Percentiles rank a stretch among this genome's conserved stretches.
phyloP scores from a whole-genome alignment of 2,329 filamentous ascomycete genomes.

The Metarhizium robertsii region DNA sequence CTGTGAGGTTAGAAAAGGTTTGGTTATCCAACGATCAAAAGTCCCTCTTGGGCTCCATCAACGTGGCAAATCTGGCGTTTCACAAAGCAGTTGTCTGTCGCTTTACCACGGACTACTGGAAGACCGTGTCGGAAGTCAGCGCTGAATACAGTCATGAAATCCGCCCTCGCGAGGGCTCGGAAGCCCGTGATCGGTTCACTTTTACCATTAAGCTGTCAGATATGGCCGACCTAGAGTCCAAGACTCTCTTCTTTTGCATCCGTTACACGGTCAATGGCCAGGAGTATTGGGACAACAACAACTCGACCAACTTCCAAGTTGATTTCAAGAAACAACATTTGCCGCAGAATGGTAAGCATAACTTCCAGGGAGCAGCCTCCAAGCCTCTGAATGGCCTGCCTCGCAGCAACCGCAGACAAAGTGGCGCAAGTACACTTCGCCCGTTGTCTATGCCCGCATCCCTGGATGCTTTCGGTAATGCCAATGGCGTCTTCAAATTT shows the following conservation, averaged over 20 bases:
- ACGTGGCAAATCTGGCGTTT: conserved; percentile 82
- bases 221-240: conserved; percentile 80
- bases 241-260: conserved; percentile 87
- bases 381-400: conserved; percentile 49
- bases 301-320: conserved; percentile 78
- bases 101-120: conserved; percentile 97
- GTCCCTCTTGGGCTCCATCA: conserved; percentile 71
- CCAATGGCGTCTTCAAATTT: conserved; percentile 45
- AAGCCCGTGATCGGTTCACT: conserved; percentile 78
- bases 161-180: conserved; percentile 51
- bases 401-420: conserved; percentile 52
- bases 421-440: conserved; percentile 29
- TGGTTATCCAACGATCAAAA: conserved; percentile 86
- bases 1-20: conserved; percentile 76
- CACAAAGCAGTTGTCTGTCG: conserved; percentile 82
- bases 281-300: conserved; percentile 96
- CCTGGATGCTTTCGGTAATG: conserved; percentile 63
- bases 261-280: conserved; percentile 76
- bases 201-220: conserved; percentile 93
- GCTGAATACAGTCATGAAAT: conserved; percentile 84
- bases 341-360: conserved; percentile 48
- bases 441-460: conserved; percentile 47
- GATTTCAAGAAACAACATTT: conserved; percentile 79
- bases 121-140: conserved; percentile 87
- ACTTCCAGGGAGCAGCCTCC: conserved; percentile 38